Conservation (phyloP, 2,329 filamentous ascomycete genomes). For the Diaporthe ampelina region DNA sequence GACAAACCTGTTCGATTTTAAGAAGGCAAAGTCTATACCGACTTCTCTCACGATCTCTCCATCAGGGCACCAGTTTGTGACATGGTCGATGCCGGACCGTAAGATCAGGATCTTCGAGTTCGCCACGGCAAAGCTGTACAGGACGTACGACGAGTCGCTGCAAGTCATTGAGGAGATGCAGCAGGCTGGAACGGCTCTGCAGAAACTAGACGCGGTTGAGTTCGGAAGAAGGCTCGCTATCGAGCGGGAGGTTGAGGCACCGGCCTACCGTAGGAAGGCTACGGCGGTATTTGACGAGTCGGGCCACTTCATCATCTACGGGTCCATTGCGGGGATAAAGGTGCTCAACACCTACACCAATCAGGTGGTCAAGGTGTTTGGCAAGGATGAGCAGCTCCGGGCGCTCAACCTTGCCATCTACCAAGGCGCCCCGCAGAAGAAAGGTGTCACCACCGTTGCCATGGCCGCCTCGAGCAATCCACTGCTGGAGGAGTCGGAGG, state of each 20-base stretch:
- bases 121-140: conserved; percentile 85
- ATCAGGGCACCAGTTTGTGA: conserved; percentile 86
- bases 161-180: conserved; percentile 94
- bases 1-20: conserved; percentile 96
- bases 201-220: conserved; percentile 89
- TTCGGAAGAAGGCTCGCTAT: conserved; percentile 90
- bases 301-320: conserved; percentile 94
- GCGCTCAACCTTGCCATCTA: conserved; percentile 88
- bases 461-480: conserved; percentile 98
- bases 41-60: conserved; percentile 88
- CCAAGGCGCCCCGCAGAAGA: conserved; percentile 95
- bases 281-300: conserved; percentile 98
- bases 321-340: conserved; percentile 92
- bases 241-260: conserved; percentile 86
- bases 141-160: conserved; percentile 96
- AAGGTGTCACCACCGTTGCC: conserved; percentile 91
- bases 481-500: conserved; percentile 90
- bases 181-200: conserved; percentile 85
- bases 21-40: conserved; percentile 90
- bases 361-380: conserved; percentile 90
- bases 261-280: conserved; percentile 75
- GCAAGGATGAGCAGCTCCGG: conserved; percentile 88
- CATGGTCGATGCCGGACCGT: conserved; percentile 92
- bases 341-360: conserved; percentile 97
- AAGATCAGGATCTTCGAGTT: conserved; percentile 97